These are phyloP conservation scores for Pseudocercospora ulei DNA, from an alignment of 2,329 filamentous ascomycete species.

Conservation along the genomic window DNA sequence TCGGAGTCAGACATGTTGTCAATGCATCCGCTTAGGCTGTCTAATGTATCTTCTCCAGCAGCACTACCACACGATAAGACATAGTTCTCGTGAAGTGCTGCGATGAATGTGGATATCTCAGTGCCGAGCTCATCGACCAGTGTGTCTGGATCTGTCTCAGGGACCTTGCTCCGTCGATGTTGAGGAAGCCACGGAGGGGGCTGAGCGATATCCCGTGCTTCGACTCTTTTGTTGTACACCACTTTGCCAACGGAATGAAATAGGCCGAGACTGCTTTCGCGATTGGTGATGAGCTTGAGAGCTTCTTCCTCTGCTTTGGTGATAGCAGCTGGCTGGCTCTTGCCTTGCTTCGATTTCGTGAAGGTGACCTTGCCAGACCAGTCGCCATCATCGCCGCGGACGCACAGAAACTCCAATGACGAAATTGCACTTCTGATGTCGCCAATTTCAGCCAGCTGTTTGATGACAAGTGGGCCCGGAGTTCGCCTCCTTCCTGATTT, in stretches of 20 bases:
- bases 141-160: constrained; percentile 48
- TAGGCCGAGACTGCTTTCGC: constrained; percentile 82
- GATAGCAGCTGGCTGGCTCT: constrained; percentile 49
- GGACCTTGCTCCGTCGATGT: constrained; percentile 37
- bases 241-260: constrained; percentile 96
- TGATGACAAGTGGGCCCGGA: constrained; percentile 68
- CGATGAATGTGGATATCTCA: constrained; percentile 80
- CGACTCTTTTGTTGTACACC: constrained; percentile 85
- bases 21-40: constrained; percentile 75
- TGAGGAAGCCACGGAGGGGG: constrained; percentile 43
- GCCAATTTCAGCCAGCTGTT: constrained; percentile 71
- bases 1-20: constrained; percentile 81
- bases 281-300: constrained; percentile 68
- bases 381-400: constrained; percentile 64
- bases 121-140: constrained; percentile 92
- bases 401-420: constrained; percentile 80
- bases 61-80: constrained; percentile 65
- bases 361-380: constrained; percentile 68
- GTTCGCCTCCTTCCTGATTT: constrained; percentile 65
- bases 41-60: constrained; percentile 54
- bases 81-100: constrained; percentile 90
- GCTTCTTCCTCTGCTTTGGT: constrained; percentile 72
- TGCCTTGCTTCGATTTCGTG: constrained; percentile 55
- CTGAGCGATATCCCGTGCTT: constrained; percentile 39
- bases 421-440: constrained; percentile 90